phyloP scores from a whole-genome alignment of 1,284 basidiomycete genomes.

The Amylostereum areolatum region DNA sequence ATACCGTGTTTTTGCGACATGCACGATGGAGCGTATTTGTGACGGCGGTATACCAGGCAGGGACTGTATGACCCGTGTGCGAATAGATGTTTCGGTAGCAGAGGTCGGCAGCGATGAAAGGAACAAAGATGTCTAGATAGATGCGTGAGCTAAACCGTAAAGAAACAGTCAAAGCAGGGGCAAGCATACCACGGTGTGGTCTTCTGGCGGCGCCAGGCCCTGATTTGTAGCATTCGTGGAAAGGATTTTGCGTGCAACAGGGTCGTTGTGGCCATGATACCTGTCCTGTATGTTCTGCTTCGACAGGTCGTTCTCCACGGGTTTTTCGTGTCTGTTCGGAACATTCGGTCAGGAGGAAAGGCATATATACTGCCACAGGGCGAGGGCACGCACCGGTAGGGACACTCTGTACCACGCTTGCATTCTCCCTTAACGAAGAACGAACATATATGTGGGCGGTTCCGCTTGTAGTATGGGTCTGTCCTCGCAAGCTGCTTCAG shows the following conservation, averaged over 20 bases:
- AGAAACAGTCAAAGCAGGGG: background rate
- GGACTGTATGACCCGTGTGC: conserved; percentile 68
- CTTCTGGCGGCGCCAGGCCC: conserved; percentile 88
- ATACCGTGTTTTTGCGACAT: conserved; percentile 77
- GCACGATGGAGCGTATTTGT: conserved; percentile 77
- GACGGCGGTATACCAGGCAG: conserved; percentile 65
- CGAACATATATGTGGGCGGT: conserved; percentile 90
- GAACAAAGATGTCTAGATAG: conserved; percentile 80
- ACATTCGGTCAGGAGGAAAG: background rate
- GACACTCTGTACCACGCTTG: conserved; percentile 86
- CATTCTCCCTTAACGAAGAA: conserved; percentile 97
- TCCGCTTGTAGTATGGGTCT: conserved; percentile 96
- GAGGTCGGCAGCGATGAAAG: conserved; percentile 76
- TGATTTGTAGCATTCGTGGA: conserved; percentile 65
- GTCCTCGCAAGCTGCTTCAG: conserved; percentile 89
- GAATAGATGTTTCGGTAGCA: conserved; percentile 74
- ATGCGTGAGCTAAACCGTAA: conserved; percentile 2
- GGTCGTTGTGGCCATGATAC: conserved; percentile 87
- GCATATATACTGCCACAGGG: background rate
- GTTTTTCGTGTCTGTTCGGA: conserved; percentile 74
- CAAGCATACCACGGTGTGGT: conserved; percentile 71
- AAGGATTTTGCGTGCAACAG: conserved; percentile 87
- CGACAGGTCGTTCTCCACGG: conserved; percentile 75
- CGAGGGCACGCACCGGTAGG: conserved; percentile 58
- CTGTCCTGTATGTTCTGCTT: conserved; percentile 91